phyloP scores from a whole-genome alignment of 495 filamentous ascomycete genomes.

The Trichoderma gamsii region DNA sequence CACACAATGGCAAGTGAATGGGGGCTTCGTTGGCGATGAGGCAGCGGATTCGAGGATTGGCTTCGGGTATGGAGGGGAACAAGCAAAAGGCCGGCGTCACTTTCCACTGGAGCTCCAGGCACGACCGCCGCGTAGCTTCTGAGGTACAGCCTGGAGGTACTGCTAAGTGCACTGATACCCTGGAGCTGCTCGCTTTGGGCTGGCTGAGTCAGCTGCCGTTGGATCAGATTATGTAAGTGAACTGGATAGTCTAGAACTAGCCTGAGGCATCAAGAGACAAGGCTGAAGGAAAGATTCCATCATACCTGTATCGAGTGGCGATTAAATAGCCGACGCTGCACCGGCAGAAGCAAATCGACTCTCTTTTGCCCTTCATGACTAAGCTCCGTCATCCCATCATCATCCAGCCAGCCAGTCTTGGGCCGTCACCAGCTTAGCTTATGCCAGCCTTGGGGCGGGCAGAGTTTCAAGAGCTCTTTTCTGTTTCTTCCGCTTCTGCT shows the following conservation, averaged over 20 bases:
- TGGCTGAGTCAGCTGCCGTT: not conserved
- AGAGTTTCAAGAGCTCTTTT: not conserved
- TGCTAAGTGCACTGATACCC: not conserved
- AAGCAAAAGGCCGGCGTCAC: slow-evolving; percentile 16
- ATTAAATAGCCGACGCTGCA: not conserved
- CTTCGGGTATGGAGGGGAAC: slow-evolving; percentile 9
- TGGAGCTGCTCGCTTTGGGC: not conserved
- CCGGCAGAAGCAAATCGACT: not conserved
- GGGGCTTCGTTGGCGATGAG: slow-evolving; percentile 19
- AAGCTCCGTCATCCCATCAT: slow-evolving; percentile 3
- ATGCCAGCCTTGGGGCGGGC: not conserved
- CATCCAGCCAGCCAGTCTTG: not conserved
- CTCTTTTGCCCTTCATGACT: slow-evolving; percentile 1
- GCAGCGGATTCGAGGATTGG: slow-evolving; percentile 14
- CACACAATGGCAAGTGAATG: slow-evolving; percentile 9
- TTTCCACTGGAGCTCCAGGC: slow-evolving; percentile 31
- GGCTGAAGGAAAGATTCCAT: not conserved
- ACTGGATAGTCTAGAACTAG: not conserved
- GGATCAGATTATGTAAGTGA: not conserved
- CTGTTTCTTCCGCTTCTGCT: not conserved
- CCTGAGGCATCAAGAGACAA: not conserved
- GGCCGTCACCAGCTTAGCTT: not conserved
- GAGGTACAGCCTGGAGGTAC: not conserved
- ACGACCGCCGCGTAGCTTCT: slow-evolving; percentile 33
- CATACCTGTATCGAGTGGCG: not conserved